Evolutionary conservation across 2,329 filamentous ascomycete genomes (phyloP).

Genomic region (Colletotrichum sublineola): DNA sequence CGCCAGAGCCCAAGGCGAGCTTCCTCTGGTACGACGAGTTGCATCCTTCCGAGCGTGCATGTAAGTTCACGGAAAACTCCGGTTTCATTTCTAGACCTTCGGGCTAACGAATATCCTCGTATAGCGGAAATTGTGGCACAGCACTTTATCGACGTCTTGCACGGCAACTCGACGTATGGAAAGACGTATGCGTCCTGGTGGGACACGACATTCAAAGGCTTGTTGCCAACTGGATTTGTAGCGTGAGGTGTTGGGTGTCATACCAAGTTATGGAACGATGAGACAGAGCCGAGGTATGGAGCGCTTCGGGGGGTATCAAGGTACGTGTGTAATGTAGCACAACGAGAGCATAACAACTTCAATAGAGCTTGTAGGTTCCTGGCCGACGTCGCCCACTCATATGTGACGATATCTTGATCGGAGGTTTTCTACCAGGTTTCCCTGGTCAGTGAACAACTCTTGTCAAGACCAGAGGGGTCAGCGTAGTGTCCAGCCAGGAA

Average conservation of each 20-base stretch:
- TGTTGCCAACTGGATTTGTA: background rate
- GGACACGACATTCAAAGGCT: background rate
- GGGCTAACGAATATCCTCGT: slow-evolving; percentile 29
- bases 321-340: background rate
- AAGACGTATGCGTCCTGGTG: slow-evolving; percentile 46
- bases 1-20: slow-evolving; percentile 63
- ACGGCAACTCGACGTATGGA: slow-evolving; percentile 57
- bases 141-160: slow-evolving; percentile 57
- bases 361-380: background rate
- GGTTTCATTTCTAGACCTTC: background rate
- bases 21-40: slow-evolving; percentile 81
- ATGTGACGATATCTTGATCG: background rate
- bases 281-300: background rate
- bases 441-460: background rate
- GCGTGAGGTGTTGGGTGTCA: background rate
- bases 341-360: background rate
- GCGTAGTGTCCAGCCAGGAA: background rate
- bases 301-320: too few relatives aligned
- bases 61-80: slow-evolving; percentile 52
- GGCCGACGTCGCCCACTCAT: background rate
- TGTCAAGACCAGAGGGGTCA: background rate
- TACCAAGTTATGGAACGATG: background rate
- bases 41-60: slow-evolving; percentile 77
- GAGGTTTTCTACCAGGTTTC: background rate
- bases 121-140: slow-evolving; percentile 55